A percentile compares a stretch with the other conserved stretches of the same genome.
Conservation (phyloP, 257 asterid genomes). For the Mitragyna speciosa region DNA sequence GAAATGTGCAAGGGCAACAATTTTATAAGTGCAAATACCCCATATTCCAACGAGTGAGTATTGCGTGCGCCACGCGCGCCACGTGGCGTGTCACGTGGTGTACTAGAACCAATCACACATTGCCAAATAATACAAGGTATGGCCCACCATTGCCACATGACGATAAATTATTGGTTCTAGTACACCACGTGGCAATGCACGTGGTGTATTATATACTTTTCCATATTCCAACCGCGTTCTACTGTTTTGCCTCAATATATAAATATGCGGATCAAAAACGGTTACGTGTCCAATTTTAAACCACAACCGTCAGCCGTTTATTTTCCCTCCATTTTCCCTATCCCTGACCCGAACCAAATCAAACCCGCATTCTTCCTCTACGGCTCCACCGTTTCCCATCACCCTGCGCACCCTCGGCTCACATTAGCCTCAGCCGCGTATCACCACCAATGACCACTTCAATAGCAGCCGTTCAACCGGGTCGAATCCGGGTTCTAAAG, state of each 20-base stretch:
- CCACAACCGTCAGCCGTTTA: conserved; percentile 58
- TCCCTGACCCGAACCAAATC: not conserved
- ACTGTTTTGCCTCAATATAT: not conserved
- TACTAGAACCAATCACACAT: too few relatives aligned
- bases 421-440: not conserved
- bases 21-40: too few relatives aligned
- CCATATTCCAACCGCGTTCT: too few relatives aligned
- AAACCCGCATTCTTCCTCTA: not conserved
- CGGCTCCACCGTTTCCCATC: not conserved
- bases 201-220: too few relatives aligned
- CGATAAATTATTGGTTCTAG: too few relatives aligned
- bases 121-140: too few relatives aligned
- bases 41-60: too few relatives aligned
- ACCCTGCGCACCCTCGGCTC: conserved; percentile 8
- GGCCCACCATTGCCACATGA: too few relatives aligned
- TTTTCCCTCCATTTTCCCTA: conserved; percentile 66
- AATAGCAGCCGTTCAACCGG: conserved; percentile 57
- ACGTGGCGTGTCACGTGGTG: too few relatives aligned
- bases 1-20: too few relatives aligned
- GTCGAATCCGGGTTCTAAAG: conserved; percentile 69
- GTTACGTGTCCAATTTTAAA: conserved; percentile 59
- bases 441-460: conserved; percentile 40
- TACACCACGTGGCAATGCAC: too few relatives aligned
- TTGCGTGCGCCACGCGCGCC: too few relatives aligned
- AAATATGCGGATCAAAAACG: conserved; percentile 21